Conservation (phyloP, 129 eudicot species). For the Saposhnikovia divaricata region DNA sequence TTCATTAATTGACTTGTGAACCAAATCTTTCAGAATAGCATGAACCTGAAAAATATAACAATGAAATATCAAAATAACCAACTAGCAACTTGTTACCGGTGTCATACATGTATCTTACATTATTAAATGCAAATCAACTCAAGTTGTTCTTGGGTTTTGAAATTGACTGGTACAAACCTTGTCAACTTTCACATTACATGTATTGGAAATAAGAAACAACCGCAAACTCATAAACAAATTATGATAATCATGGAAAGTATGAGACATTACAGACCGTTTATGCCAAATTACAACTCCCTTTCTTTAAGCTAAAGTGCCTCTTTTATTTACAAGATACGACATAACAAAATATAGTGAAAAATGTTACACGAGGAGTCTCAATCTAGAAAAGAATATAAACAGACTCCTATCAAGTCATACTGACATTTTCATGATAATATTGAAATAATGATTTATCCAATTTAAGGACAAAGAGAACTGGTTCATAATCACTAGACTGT, state of each 20-base stretch:
- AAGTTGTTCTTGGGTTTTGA: background rate
- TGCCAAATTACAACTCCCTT: background rate
- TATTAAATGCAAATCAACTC: background rate
- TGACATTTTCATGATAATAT: background rate
- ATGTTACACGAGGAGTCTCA: background rate
- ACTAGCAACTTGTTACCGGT: background rate
- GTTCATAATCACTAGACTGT: background rate
- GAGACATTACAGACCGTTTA: background rate
- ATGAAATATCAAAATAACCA: slow-evolving; percentile 3
- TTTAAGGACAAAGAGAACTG: background rate
- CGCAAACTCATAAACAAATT: background rate
- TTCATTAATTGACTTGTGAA: slow-evolving; percentile 79
- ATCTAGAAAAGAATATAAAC: background rate
- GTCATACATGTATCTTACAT: background rate
- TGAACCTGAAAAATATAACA: slow-evolving; percentile 59
- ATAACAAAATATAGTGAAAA: background rate
- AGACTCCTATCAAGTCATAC: background rate
- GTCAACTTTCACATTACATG: background rate
- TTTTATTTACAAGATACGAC: background rate
- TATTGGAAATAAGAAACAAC: background rate
- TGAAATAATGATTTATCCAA: background rate
- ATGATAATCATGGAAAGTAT: background rate
- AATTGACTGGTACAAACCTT: background rate
- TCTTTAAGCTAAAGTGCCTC: background rate
- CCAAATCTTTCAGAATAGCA: slow-evolving; percentile 75